These are phyloP conservation scores for Saturnispora bothae DNA, from an alignment of 805 yeast species.

Conservation along the genomic window DNA sequence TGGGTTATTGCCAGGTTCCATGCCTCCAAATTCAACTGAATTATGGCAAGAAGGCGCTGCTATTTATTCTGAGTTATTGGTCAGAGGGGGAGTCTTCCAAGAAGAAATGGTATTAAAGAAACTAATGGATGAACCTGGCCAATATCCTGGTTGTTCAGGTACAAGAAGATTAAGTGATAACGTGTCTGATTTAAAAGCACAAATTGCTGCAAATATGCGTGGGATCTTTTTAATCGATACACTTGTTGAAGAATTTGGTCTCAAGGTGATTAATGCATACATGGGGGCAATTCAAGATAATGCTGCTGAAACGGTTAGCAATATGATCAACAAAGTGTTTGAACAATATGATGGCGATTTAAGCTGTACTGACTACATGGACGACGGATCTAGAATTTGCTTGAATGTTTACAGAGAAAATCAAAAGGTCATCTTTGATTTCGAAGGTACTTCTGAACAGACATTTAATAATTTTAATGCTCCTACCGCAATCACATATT, in stretches of 20 bases:
- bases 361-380: conserved; percentile 57
- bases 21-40: conserved; percentile 86
- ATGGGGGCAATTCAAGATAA: conserved; percentile 77
- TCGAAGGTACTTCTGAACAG: conserved; percentile 79
- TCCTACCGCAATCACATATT: conserved; percentile 79
- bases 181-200: conserved; percentile 75
- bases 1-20: conserved; percentile 82
- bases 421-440: conserved; percentile 62
- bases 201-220: conserved; percentile 79
- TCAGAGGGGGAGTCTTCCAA: conserved; percentile 62
- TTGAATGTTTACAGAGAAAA: conserved; percentile 39
- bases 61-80: conserved; percentile 67
- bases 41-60: conserved; percentile 89
- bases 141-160: conserved; percentile 81
- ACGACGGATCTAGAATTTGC: conserved; percentile 64
- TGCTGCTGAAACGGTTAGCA: conserved; percentile 63
- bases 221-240: conserved; percentile 60
- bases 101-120: conserved; percentile 51
- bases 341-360: conserved; percentile 34
- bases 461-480: conserved; percentile 87
- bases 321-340: conserved; percentile 36
- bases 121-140: conserved; percentile 64
- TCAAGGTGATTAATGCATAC: conserved; percentile 51
- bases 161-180: conserved; percentile 78
- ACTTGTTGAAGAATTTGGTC: conserved; percentile 53